These are phyloP conservation scores for Colletotrichum australisinense DNA, from an alignment of 2,329 filamentous ascomycete genomes.

Conservation along the genomic window DNA sequence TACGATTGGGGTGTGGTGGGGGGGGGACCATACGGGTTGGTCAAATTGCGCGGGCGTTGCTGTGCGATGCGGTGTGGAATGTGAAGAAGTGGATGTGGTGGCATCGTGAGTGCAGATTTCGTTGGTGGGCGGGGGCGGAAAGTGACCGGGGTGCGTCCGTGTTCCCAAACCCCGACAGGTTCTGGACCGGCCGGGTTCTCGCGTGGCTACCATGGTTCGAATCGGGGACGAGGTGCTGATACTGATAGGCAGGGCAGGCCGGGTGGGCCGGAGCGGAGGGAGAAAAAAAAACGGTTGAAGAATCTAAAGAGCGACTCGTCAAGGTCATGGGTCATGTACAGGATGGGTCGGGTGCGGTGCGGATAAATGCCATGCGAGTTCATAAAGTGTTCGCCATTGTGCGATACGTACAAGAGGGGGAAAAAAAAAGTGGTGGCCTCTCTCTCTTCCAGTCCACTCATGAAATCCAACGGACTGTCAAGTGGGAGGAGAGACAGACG, in stretches of 20 bases:
- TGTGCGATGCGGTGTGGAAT: neutral
- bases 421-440: neutral
- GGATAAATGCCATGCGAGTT: neutral
- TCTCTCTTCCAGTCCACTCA: neutral
- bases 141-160: neutral
- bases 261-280: neutral
- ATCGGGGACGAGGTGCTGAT: neutral
- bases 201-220: neutral
- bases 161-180: neutral
- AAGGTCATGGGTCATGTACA: neutral
- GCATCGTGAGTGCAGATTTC: slow-evolving; percentile 10
- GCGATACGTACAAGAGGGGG: slow-evolving; percentile 23
- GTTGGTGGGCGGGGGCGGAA: neutral
- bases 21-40: too few species aligned
- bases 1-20: neutral
- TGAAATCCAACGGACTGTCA: neutral
- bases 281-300: neutral
- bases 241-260: neutral
- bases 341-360: neutral
- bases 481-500: neutral
- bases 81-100: neutral
- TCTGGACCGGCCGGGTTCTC: neutral
- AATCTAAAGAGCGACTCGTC: neutral
- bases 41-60: neutral
- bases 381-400: slow-evolving; percentile 13